Conservation (phyloP, 2,329 filamentous ascomycete species). For the Nothophaeocryptopus gaeumannii region DNA sequence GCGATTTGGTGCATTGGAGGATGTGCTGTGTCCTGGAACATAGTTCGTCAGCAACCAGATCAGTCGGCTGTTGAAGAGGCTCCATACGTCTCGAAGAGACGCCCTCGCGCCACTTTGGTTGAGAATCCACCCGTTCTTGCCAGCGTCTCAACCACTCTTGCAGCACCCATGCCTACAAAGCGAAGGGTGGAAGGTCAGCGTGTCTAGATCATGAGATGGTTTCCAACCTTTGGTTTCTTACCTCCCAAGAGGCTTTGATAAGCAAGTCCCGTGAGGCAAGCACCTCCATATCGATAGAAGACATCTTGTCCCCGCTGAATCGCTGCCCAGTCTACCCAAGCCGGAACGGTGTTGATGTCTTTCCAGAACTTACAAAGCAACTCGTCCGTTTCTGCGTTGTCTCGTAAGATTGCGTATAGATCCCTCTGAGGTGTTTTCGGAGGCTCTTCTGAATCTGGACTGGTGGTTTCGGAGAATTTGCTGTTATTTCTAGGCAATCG, state of each 20-base stretch:
- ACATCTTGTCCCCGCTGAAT: constrained; percentile 71
- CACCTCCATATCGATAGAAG: constrained; percentile 72
- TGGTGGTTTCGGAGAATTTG: constrained; percentile 7
- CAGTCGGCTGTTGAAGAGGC: no score
- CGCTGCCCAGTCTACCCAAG: constrained; percentile 77
- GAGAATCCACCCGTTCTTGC: constrained; percentile 72
- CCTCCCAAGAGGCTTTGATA: constrained; percentile 63
- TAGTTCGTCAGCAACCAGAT: no score
- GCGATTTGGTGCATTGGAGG: constrained; percentile 64
- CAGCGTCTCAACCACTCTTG: constrained; percentile 70
- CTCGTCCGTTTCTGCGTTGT: constrained; percentile 57
- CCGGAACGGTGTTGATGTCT: constrained; percentile 64
- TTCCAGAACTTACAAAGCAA: constrained; percentile 60
- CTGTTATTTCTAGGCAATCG: constrained; percentile 40
- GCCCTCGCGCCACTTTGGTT: constrained; percentile 61
- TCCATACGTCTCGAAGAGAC: constrained; percentile 62
- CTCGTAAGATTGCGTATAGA: constrained; percentile 60
- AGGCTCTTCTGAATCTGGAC: constrained; percentile 13
- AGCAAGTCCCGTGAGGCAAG: constrained; percentile 61
- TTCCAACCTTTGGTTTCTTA: no score
- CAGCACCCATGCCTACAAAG: constrained; percentile 71
- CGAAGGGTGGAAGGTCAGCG: no score
- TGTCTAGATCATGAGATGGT: no score
- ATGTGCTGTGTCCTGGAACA: constrained; percentile 60
- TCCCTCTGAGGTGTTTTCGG: constrained; percentile 47